These are phyloP conservation scores for Astrothelium subdiscretum DNA, from an alignment of 495 filamentous ascomycete species.

Conservation along the genomic window DNA sequence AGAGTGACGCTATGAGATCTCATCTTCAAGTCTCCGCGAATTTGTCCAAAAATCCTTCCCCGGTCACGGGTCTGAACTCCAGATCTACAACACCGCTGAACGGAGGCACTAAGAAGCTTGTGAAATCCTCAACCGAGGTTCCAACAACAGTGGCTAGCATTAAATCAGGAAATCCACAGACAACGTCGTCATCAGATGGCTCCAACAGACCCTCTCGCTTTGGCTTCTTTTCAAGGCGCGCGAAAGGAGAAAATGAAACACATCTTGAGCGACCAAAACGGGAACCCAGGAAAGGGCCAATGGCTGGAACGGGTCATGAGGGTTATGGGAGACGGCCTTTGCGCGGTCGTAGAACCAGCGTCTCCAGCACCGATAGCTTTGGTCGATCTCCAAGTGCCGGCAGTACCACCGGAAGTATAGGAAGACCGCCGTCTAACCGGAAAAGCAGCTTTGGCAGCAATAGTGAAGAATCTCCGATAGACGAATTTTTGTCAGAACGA, in stretches of 20 bases:
- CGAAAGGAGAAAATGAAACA: conserved; percentile 50
- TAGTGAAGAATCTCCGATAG: conserved; percentile 43
- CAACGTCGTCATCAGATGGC: conserved; percentile 10
- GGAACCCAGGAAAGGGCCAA: conserved; percentile 62
- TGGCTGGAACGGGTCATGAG: conserved; percentile 90
- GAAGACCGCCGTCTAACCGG: conserved; percentile 29
- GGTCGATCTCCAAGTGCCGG: conserved; percentile 46
- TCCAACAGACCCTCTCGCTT: conserved; percentile 46
- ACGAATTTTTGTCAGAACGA: conserved; percentile 62
- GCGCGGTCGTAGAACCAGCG: conserved; percentile 48
- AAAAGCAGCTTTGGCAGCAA: conserved; percentile 44
- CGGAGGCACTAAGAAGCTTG: neutral
- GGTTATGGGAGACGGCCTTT: conserved; percentile 72
- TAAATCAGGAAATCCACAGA: conserved; percentile 8
- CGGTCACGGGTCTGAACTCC: conserved; percentile 17
- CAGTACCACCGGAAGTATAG: conserved; percentile 35
- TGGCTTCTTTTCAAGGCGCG: conserved; percentile 63
- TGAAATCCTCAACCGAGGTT: conserved; percentile 11
- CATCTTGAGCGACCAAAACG: conserved; percentile 45
- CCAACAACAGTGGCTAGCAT: neutral
- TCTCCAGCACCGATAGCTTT: conserved; percentile 34
- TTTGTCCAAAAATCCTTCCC: conserved; percentile 31
- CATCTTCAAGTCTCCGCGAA: conserved; percentile 23
- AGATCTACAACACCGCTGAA: conserved; percentile 15
- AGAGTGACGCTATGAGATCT: neutral